Conservation (phyloP, 169 alveolate species). For the Plasmodium fragile region DNA sequence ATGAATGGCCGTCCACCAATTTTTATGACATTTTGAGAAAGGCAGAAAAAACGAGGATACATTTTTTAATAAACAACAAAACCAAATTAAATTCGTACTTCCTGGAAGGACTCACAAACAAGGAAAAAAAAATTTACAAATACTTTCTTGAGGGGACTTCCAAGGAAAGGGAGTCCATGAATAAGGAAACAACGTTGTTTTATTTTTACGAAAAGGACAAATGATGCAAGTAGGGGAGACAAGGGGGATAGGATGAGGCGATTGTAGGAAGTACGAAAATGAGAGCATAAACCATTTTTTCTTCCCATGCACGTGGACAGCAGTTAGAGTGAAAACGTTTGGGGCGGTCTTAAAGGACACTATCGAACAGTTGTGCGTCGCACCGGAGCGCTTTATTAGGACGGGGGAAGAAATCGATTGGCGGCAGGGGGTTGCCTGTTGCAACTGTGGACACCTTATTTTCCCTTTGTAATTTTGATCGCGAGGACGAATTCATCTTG, state of each 20-base stretch:
- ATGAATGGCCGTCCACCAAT: slow-evolving; percentile 74
- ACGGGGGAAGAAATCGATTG: neutral
- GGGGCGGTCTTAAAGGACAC: neutral
- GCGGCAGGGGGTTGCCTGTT: neutral
- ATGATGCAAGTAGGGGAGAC: slow-evolving; percentile 4
- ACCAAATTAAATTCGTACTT: slow-evolving; percentile 72
- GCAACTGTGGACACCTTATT: neutral
- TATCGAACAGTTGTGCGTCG: neutral
- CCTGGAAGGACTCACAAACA: slow-evolving; percentile 74
- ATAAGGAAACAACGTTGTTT: slow-evolving; percentile 56
- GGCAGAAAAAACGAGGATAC: slow-evolving; percentile 76
- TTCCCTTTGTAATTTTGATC: neutral
- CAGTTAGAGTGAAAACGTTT: neutral
- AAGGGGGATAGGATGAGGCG: neutral
- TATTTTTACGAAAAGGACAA: slow-evolving; percentile 68
- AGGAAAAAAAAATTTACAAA: slow-evolving; percentile 72
- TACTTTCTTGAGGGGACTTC: slow-evolving; percentile 74
- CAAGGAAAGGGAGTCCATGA: slow-evolving; percentile 61
- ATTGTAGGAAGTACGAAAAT: neutral
- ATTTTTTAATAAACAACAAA: slow-evolving; percentile 61
- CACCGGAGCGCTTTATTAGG: neutral
- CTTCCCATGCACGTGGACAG: neutral
- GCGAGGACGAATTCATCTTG: neutral
- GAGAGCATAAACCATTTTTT: neutral
- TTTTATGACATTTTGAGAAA: slow-evolving; percentile 71